Percentiles rank a stretch among this genome's conserved stretches.
Conservation (phyloP, 129 eudicot species). For the Dittrichia graveolens region DNA sequence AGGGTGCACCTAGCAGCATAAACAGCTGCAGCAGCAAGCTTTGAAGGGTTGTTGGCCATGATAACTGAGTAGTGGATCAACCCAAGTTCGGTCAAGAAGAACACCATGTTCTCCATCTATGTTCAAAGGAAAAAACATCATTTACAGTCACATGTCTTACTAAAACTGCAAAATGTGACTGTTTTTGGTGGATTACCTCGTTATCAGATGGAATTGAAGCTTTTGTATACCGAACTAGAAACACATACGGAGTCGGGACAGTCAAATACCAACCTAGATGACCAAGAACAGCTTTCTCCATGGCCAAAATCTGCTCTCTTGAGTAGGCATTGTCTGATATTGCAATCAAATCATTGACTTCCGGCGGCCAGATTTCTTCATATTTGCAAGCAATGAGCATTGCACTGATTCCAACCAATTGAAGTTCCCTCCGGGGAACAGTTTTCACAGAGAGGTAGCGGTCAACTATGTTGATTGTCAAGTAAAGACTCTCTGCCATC, state of each 20-base stretch:
- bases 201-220: conserved; percentile 69
- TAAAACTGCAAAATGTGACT: neutral
- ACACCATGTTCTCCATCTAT: conserved; percentile 86
- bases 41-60: conserved; percentile 56
- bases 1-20: conserved; percentile 80
- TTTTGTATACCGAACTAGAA: conserved; percentile 70
- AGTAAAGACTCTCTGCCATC: conserved; percentile 77
- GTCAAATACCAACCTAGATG: conserved; percentile 82
- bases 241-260: conserved; percentile 93
- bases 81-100: conserved; percentile 81
- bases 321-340: conserved; percentile 78
- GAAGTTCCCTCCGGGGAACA: conserved; percentile 77
- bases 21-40: conserved; percentile 89
- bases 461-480: conserved; percentile 71
- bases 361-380: conserved; percentile 98
- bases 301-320: conserved; percentile 62
- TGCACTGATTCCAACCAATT: conserved; percentile 76
- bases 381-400: conserved; percentile 90
- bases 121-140: neutral
- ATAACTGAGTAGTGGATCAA: conserved; percentile 53
- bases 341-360: conserved; percentile 71
- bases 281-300: conserved; percentile 85
- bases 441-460: conserved; percentile 60
- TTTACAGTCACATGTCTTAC: neutral
- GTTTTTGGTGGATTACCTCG: conserved; percentile 41